Conservation (phyloP, 148 eudicot species). For the Rhododendron simsii region DNA sequence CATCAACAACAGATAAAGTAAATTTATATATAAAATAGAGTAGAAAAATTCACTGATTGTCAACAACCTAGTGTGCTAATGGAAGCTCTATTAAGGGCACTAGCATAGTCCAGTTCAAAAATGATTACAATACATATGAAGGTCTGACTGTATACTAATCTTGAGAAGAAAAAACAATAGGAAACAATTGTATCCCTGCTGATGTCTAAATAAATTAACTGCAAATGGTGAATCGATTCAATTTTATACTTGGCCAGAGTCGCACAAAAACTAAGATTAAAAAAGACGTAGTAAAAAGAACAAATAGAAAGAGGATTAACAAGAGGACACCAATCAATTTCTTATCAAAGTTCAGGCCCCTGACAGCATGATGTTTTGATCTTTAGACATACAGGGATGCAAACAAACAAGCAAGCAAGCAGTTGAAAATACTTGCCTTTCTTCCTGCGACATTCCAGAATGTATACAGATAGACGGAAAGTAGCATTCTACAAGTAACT, state of each 20-base stretch:
- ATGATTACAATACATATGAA: background rate
- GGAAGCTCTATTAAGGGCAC: background rate
- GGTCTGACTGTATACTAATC: background rate
- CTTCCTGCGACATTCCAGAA: slow-evolving; percentile 99
- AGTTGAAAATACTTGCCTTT: slow-evolving; percentile 46
- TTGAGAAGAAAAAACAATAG: background rate
- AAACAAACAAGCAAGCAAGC: background rate
- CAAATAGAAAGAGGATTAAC: background rate
- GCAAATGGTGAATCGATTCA: background rate
- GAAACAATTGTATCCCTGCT: background rate
- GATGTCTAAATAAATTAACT: background rate
- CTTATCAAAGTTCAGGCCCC: background rate
- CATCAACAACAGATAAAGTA: background rate
- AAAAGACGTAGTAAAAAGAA: background rate
- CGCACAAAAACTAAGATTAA: background rate
- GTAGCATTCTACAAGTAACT: slow-evolving; percentile 92
- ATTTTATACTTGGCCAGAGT: background rate
- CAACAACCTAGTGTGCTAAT: background rate
- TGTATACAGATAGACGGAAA: slow-evolving; percentile 96
- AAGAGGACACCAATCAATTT: background rate
- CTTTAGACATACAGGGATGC: background rate
- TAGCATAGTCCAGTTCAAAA: background rate
- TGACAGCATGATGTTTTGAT: background rate
- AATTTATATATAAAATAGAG: background rate
- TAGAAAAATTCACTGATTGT: background rate